Evolutionary conservation across 306 rosid species (phyloP).

Genomic region (Cucurbita argyrosperma): DNA sequence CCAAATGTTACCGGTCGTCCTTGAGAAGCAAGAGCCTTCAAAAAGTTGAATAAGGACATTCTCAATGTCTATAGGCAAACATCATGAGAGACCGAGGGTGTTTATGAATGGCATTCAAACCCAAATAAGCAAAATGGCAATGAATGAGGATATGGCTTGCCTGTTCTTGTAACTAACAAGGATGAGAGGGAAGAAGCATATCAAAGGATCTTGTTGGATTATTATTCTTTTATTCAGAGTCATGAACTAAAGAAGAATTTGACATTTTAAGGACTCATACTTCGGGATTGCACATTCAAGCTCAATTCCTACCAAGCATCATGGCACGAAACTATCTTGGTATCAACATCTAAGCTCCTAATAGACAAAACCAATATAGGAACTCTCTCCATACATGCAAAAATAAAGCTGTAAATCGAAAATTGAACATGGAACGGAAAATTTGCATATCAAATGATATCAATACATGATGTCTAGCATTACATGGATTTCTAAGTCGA

Average conservation of each 20-base stretch:
- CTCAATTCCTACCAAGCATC: background rate
- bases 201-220: background rate
- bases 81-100: background rate
- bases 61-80: background rate
- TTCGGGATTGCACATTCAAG: background rate
- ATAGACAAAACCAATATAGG: background rate
- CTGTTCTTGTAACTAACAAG: background rate
- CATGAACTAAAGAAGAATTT: background rate
- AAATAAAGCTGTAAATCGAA: background rate
- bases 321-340: background rate
- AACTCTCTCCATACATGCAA: background rate
- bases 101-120: background rate
- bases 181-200: background rate
- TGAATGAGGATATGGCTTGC: background rate
- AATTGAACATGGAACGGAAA: background rate
- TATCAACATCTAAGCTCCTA: background rate
- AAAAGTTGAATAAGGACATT: background rate
- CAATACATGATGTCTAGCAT: background rate
- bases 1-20: background rate
- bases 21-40: background rate
- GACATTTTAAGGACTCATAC: background rate
- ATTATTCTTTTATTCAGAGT: background rate
- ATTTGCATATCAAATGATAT: background rate
- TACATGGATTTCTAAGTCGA: background rate
- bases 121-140: background rate